Percentiles rank a stretch among this genome's conserved stretches.
Conservation (phyloP, 2,329 filamentous ascomycete genomes). For the Dactylonectria estremocensis region DNA sequence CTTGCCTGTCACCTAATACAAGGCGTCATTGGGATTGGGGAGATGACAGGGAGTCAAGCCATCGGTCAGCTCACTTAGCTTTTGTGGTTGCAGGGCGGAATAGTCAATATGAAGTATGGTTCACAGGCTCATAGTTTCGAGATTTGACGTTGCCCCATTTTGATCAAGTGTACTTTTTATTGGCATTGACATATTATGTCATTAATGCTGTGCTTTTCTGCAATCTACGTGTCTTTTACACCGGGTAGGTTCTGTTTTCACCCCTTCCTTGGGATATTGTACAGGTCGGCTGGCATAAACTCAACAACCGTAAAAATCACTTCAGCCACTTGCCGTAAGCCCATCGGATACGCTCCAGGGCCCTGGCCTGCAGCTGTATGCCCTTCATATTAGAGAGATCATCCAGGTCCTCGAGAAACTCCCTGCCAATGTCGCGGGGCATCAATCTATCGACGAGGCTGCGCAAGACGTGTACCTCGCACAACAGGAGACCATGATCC, state of each 20-base stretch:
- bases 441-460: conserved; percentile 73
- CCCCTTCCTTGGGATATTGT: conserved; percentile 34
- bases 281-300: conserved; percentile 24
- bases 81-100: neutral
- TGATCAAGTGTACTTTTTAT: neutral
- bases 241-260: conserved; percentile 29
- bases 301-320: conserved; percentile 39
- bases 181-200: conserved; percentile 1
- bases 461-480: conserved; percentile 88
- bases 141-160: neutral
- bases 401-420: conserved; percentile 90
- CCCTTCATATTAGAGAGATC: conserved; percentile 89
- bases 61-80: neutral
- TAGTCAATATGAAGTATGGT: neutral
- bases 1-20: no score
- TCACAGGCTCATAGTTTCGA: neutral
- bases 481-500: conserved; percentile 90
- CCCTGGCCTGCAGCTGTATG: conserved; percentile 82
- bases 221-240: conserved; percentile 38
- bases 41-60: neutral
- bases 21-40: neutral
- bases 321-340: conserved; percentile 85
- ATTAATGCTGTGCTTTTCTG: conserved; percentile 33
- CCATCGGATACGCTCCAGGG: conserved; percentile 90
- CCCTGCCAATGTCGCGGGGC: conserved; percentile 81